These are phyloP conservation scores for Picea abies DNA, from an alignment of 83 land plant genomes.

Conservation along the genomic window DNA sequence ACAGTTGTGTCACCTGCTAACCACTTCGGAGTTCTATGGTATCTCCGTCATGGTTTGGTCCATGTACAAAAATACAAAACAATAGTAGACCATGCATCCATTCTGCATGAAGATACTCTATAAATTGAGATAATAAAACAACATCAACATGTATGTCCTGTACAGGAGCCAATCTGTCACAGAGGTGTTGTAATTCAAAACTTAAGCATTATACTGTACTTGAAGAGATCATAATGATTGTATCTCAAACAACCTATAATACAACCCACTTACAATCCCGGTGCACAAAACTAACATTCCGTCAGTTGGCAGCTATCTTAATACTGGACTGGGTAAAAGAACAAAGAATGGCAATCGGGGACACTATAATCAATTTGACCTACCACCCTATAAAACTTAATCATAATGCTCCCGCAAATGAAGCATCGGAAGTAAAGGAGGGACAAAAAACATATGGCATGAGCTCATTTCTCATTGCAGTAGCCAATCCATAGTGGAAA, in stretches of 20 bases:
- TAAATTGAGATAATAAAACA: neutral
- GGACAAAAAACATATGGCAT: slow-evolving; percentile 2
- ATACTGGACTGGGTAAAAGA: neutral
- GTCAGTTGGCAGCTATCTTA: neutral
- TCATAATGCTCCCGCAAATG: neutral
- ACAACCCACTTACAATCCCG: neutral
- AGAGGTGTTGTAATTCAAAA: neutral
- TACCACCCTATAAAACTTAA: neutral
- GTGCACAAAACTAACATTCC: neutral
- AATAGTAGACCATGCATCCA: neutral
- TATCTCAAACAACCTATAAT: neutral
- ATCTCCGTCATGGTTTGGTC: neutral
- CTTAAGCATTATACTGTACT: neutral
- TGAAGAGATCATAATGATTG: neutral
- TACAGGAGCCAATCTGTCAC: neutral
- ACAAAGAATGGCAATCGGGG: neutral
- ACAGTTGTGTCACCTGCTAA: neutral
- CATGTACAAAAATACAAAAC: neutral
- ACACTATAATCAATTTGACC: neutral
- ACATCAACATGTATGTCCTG: neutral
- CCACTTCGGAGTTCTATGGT: neutral
- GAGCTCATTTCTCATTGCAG: neutral
- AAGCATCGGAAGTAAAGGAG: neutral
- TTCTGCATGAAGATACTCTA: neutral
- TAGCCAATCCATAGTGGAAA: neutral